Base-by-base conservation (phyloP, 495 filamentous ascomycete genomes). In the Thozetella sp. region DNA sequence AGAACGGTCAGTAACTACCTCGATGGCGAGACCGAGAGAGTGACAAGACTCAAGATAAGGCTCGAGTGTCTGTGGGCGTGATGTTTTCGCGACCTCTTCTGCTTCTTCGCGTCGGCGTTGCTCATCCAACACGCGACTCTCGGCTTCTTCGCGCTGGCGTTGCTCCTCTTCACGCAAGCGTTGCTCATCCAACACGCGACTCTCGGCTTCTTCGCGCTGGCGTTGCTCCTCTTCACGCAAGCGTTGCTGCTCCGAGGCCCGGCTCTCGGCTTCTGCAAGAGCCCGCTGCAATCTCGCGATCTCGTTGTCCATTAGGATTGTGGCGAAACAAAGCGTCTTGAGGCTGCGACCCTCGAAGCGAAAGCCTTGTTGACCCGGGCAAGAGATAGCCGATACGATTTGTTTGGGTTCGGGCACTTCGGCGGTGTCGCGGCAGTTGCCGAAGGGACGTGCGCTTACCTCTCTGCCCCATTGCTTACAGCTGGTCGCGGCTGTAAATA, bases 11-110 rank as follows among this genome's bases (percentile, higher is more conserved):
- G 69, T 72, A 1, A 69, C 67, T n/a, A 74, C 69, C 51, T 62
- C 22, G 57, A 72, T 66, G 37, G 68, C 60, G 60, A 69, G 66
- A 52, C 53, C 59, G 51, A 74, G 65, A 23, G 61, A 55, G 61
- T 72, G 70, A 54, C 70, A 74, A 34, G 61, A 43, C 25, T 74
- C 63, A 58, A 72, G 64, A 63, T 72, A 74, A n/a, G 62, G 59
- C 53, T 45, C 27, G 23, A 73, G 66, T 27, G 63, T 53, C 54
- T 62, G 59, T 56, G 63, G 68, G 53, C 58, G 53, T 50, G 62
- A 67, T 22, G 20, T 19, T 51, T 53, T 46, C 17, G 40, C 56
- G 19, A 59, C 37, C 53, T 63, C 55, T 69, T 67, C 60, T 3
- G 64, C 60, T 25, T 63, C 58, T 64, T 70, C 63, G 54, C 65